phyloP scores from a whole-genome alignment of 805 yeast species.

The Wickerhamiella galacta region DNA sequence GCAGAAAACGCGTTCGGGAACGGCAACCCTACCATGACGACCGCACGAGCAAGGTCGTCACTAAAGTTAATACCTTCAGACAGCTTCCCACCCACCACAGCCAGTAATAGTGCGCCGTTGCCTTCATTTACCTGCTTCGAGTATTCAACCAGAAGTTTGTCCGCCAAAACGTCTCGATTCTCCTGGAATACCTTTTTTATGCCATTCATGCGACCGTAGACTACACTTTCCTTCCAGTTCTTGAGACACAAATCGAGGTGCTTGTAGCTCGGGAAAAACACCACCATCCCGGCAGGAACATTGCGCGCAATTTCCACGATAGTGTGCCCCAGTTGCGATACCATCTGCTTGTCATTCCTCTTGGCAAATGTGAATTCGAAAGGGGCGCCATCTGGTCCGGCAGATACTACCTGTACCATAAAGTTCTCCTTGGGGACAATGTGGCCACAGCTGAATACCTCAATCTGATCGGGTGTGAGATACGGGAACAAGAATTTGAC shows the following conservation, averaged over 20 bases:
- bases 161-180: slow-evolving; percentile 29
- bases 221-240: slow-evolving; percentile 32
- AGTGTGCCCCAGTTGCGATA: slow-evolving; percentile 34
- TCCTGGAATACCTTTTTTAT: slow-evolving; percentile 36
- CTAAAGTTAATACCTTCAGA: slow-evolving; percentile 90
- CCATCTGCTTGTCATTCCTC: slow-evolving; percentile 32
- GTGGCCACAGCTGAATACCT: slow-evolving; percentile 62
- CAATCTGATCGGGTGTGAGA: slow-evolving; percentile 26
- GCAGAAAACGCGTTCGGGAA: slow-evolving; percentile 75
- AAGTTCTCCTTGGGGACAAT: slow-evolving; percentile 59
- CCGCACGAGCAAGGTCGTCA: slow-evolving; percentile 74
- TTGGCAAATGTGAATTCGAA: slow-evolving; percentile 58
- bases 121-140: slow-evolving; percentile 24
- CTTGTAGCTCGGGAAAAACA: slow-evolving; percentile 72
- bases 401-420: slow-evolving; percentile 36
- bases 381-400: slow-evolving; percentile 14
- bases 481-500: slow-evolving; percentile 49
- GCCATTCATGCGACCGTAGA: slow-evolving; percentile 18
- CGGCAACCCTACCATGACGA: slow-evolving; percentile 76
- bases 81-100: slow-evolving; percentile 85
- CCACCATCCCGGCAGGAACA: slow-evolving; percentile 63
- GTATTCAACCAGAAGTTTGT: slow-evolving; percentile 34
- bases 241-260: slow-evolving; percentile 38
- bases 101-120: slow-evolving; percentile 50
- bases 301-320: slow-evolving; percentile 27